Base-by-base conservation (phyloP, 139 green algal genomes). In the Nannochloris sp. region DNA sequence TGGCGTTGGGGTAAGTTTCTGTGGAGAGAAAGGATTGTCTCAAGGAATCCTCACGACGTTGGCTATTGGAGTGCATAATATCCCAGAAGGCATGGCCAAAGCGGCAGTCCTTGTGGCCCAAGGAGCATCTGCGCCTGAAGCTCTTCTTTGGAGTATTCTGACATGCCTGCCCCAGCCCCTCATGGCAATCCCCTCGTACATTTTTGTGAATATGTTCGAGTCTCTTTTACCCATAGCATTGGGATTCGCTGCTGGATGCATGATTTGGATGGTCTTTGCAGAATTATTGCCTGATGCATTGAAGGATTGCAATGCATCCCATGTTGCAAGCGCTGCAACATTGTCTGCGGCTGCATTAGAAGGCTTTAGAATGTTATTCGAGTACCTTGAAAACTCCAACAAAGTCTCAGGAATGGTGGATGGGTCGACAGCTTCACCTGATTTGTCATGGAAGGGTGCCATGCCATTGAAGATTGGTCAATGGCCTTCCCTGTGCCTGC, bases 161-260 rank as follows among this genome's bases (percentile, higher is more conserved):
- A 91, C 77, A 12, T 79, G 83, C 51, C 70, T 97, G 51, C 93
- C 93, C 14, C 89, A 96, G 83, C 76, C 84, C 13, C 61, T 96
- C 25, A 79, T 96, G 26, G 91, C 93, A 6, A 71, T 98, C 36
- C 93, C 93, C 14, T 80, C 87, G 12, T 99, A 87, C 70, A 37
- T 95, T 45, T 98, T 97, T 74, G 93, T 97, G 51, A 81, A 95
- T 51, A 83, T 84, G 3, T 98, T 99, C 70, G 70, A 25, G 56
- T 59, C 62, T 3, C 69, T 97, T 61, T 82, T 98, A 62, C 93
- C 93, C 0, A 48, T 96, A 20, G 90, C 84, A 6, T 69, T 97
- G 58, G 93, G 93, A 50, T 98, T 99, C 79, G 92, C 93, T 1
- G 93, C 92, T 2, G 93, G 93, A 26, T 97, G 93, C 85, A 99